Conservation (phyloP, 2,329 filamentous ascomycete species). For the Trichoderma asperellum region DNA sequence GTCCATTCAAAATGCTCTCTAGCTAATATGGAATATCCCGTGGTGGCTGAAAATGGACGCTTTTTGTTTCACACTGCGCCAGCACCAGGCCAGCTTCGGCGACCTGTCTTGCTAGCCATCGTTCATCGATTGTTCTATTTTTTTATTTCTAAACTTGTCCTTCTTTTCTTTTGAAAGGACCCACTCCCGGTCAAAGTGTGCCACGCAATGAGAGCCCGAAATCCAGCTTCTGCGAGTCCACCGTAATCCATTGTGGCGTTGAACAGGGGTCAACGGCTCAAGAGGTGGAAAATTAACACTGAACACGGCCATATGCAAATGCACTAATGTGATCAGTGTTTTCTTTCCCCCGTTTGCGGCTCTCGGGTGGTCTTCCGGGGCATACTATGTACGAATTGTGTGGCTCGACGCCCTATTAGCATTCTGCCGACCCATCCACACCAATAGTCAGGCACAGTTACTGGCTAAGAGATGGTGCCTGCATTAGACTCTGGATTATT, state of each 20-base stretch:
- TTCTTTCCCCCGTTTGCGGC: not conserved
- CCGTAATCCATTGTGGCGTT: slow-evolving; percentile 28
- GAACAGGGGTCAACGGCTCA: not conserved
- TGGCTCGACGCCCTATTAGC: not conserved
- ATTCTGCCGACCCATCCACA: slow-evolving; percentile 21
- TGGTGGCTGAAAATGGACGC: slow-evolving; percentile 13
- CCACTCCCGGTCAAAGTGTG: slow-evolving; percentile 5
- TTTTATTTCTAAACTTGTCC: not conserved
- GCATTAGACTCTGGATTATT: slow-evolving; percentile 6
- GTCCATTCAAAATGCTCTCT: not conserved
- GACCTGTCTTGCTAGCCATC: slow-evolving; percentile 11
- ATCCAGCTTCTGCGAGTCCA: slow-evolving; percentile 19
- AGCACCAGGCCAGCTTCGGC: not conserved
- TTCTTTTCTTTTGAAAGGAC: slow-evolving; percentile 3
- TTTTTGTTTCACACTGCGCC: slow-evolving; percentile 11
- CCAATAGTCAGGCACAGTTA: slow-evolving; percentile 6
- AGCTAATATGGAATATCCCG: not conserved
- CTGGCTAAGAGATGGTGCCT: slow-evolving; percentile 21
- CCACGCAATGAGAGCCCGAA: slow-evolving; percentile 19
- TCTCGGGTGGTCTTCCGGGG: slow-evolving; percentile 11
- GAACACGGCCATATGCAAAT: no score
- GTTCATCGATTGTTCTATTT: not conserved
- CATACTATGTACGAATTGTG: not conserved
- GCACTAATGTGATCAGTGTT: no score
- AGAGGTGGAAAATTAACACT: no score